Base-by-base conservation (phyloP, 371 early-diverging fungal genomes). In the Syncephalastrum monosporum region DNA sequence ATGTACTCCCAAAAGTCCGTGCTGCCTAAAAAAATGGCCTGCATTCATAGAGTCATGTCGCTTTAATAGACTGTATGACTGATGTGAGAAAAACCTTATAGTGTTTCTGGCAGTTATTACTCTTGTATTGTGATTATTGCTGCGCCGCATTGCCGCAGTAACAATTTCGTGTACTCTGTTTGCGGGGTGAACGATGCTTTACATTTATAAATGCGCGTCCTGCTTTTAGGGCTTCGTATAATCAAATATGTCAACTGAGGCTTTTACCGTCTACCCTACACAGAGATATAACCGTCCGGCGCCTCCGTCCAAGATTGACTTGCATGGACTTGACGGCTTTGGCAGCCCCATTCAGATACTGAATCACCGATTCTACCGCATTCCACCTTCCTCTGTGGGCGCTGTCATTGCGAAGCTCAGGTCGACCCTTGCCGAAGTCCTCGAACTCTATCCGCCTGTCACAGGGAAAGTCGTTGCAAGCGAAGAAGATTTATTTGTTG, bases 391-490 rank as follows among this genome's bases (percentile, higher is more conserved):
- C 23, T 8, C 60, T 21, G 45, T 51, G 42, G 19, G 61, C 27
- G 53, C 61, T 0, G 61, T 73, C 3, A 43, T 71, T 23, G 60
- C 71, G 3, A 61, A 57, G 15, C 56, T 76, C 4, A 73, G 65
- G 42, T 55, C 61, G 3, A 64, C 71, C 7, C 69, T 76, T 50
- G 68, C 76, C 10, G 71, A 68, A 59, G 71, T 73, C 25, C 62
- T 76, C 12, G 76, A 76, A 53, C 49, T 73, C 14, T 73, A 73
- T 59, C 71, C 65, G 53, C 71, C 74, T 15, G 60, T 73, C 47
- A 55, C 74, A 46, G 74, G 74, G 10, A 59, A 55, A 8, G 50
- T 73, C 16, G 23, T 43, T 29, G 27, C 45, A 8, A 50, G 66
- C 47, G 62, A 63, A 55, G 42, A 65, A 3, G 63, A 68, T 16